Base-by-base conservation (phyloP, 805 yeast genomes). In the Candida fluviatilis region DNA sequence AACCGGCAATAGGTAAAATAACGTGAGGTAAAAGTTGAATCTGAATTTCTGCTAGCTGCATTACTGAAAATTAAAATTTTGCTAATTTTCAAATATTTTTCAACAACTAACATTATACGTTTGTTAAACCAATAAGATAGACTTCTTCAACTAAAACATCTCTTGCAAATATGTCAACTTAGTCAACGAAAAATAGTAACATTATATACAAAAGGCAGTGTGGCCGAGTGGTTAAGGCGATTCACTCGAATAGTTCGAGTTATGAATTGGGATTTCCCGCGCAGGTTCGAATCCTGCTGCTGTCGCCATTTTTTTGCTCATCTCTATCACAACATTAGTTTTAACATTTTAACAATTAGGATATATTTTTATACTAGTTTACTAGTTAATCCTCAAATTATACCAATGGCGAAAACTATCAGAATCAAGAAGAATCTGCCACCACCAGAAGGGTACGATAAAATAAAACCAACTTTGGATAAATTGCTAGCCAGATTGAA, bases 361-460 rank as follows among this genome's bases (percentile, higher is more conserved):
- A n/a, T n/a, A n/a, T n/a, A n/a, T n/a, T n/a, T 11, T 11, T 8
- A 11, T 10, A 28, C 10, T 28, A 12, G 18, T n/a, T n/a, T n/a
- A n/a, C n/a, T n/a, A n/a, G n/a, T n/a, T n/a, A n/a, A n/a, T n/a
- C n/a, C n/a, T n/a, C n/a, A n/a, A n/a, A n/a, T n/a, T n/a, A 21
- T 10, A 10, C 6, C 8, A 21, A 77, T 78, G 82, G 71, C 80
- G 12, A 72, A 69, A 37, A 56, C 66, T 37, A 60, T 54, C 41
- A 48, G 57, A 24, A 60, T 70, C 1, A 60, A 54, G 31, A 59
- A 78, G 30, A 60, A 67, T 28, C 74, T 71, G 42, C 60, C 64
- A 24, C 81, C 90, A 0, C 96, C 96, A 1, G 79, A 71, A 3
- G 96, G 91, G 4, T 88, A 73, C 54, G 75, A 71, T 2, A 80